Evolutionary conservation across 1,284 basidiomycete species (phyloP), one percentile per base, ranked within the genome.

Genomic region (Acaromyces ingoldii): DNA sequence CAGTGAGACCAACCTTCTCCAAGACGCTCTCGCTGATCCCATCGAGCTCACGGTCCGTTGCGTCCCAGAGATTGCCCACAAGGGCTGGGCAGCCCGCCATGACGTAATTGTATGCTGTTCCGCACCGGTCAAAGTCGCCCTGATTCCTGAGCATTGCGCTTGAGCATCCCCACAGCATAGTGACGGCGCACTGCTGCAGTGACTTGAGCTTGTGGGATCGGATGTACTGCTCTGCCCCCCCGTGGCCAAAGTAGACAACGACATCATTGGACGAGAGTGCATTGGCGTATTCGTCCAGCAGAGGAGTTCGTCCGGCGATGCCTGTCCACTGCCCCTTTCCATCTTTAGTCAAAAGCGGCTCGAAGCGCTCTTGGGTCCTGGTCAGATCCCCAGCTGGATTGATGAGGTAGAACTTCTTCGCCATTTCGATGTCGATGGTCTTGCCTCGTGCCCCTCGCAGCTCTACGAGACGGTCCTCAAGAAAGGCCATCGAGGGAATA

Each of bases 141-240:
- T 91, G 88, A 49, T 92, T 88, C 50, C 82, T 82, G 57, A 99
- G 77, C 3, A 83, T 78, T 15, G 92, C 95, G 0, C 91, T 95
- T 0, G 93, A 98, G 79, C 93, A 99, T 0, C 95, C 93, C 93
- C 92, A 99, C 6, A 99, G 82, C 91, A 99, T 95, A 0, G 89
- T 86, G 9, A 86, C 86, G 1, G 93, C 91, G 72, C 93, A 98
- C 17, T 81, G 81, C 3, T 82, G 81, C 21, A 98, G 80, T 58
- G 86, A 82, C 17, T 89, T 82, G 64, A 87, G 87, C 72, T 87
- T 85, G 1, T 89, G 88, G 6, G 58, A 47, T 4, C 89, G 85
- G 10, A 91, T 82, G 70, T 93, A 99, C 70, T 96, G 91, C 74
- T 97, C 92, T 1, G 84, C 93, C 9, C 93, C 92, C 1, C 91